phyloP scores from a whole-genome alignment of 768 basidiomycete species.

The Fomitopsis serialis region DNA sequence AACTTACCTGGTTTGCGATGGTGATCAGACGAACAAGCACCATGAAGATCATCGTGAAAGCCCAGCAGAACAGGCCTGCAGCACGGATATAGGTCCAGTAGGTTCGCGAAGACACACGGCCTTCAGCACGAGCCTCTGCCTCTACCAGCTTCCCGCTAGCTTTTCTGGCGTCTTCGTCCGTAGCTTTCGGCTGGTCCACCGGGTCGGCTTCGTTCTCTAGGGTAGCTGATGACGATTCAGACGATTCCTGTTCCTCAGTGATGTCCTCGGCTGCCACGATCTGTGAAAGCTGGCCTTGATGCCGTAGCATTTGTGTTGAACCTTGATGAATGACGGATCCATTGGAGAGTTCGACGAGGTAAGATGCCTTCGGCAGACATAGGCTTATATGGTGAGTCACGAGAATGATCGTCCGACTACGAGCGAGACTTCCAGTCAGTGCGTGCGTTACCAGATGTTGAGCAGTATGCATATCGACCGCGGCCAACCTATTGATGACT shows the following conservation, averaged over 20 bases:
- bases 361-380: conserved; percentile 61
- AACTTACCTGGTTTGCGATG: conserved; percentile 49
- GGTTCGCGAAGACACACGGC: conserved; percentile 51
- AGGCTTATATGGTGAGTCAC: conserved; percentile 81
- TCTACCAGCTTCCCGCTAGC: conserved; percentile 52
- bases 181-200: background rate
- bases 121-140: conserved; percentile 61
- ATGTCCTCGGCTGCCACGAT: conserved; percentile 34
- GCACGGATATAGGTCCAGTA: conserved; percentile 62
- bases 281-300: conserved; percentile 36
- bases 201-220: conserved; percentile 33
- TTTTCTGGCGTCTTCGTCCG: background rate
- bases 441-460: conserved; percentile 62
- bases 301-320: conserved; percentile 40
- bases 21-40: conserved; percentile 50
- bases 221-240: conserved; percentile 7
- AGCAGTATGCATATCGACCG: conserved; percentile 77
- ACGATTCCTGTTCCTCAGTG: conserved; percentile 7
- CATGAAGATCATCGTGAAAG: conserved; percentile 46
- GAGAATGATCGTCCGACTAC: conserved; percentile 67
- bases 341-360: conserved; percentile 55
- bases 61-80: conserved; percentile 52
- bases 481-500: conserved; percentile 43
- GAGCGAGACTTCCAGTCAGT: conserved; percentile 55
- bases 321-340: conserved; percentile 49